Percentiles rank a stretch among this genome's conserved stretches.
Conservation (phyloP, 441 rosid genomes). For the Pelargonium australe region DNA sequence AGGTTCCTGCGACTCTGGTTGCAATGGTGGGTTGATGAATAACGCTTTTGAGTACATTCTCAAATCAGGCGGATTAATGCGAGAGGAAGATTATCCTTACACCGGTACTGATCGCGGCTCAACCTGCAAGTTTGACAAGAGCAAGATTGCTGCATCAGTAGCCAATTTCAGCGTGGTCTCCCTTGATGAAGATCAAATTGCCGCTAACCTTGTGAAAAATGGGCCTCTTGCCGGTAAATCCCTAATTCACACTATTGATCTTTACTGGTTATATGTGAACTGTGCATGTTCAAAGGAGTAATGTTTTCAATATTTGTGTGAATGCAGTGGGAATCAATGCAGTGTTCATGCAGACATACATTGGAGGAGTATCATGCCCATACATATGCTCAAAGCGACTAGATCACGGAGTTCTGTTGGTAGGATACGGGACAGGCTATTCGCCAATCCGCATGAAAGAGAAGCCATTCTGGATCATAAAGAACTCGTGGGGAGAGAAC, state of each 20-base stretch:
- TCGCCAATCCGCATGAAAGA: slow-evolving; percentile 82
- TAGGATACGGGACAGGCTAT: slow-evolving; percentile 85
- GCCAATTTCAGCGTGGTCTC: slow-evolving; percentile 87
- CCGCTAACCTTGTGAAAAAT: slow-evolving; percentile 78
- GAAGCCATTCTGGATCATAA: slow-evolving; percentile 88
- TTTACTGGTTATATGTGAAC: neutral
- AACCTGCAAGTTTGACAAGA: slow-evolving; percentile 71
- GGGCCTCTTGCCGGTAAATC: slow-evolving; percentile 73
- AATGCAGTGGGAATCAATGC: slow-evolving; percentile 83
- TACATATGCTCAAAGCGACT: slow-evolving; percentile 73
- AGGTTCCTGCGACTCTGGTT: slow-evolving; percentile 83
- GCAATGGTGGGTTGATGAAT: slow-evolving; percentile 90
- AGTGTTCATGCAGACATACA: slow-evolving; percentile 83
- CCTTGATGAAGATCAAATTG: slow-evolving; percentile 80
- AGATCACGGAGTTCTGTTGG: slow-evolving; percentile 81
- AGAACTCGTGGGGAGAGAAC: slow-evolving; percentile 88
- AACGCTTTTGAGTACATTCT: slow-evolving; percentile 87
- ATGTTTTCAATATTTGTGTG: neutral
- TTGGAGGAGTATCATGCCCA: slow-evolving; percentile 88
- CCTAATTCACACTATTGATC: neutral
- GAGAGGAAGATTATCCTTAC: slow-evolving; percentile 88
- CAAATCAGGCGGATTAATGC: slow-evolving; percentile 85
- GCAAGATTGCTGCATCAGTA: slow-evolving; percentile 68
- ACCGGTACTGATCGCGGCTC: slow-evolving; percentile 63
- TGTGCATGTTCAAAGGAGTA: neutral